A percentile compares a stretch with the other conserved stretches of the same genome.
These are phyloP conservation scores for Boehmeria nivea DNA, from an alignment of 306 rosid species.

Conservation along the genomic window DNA sequence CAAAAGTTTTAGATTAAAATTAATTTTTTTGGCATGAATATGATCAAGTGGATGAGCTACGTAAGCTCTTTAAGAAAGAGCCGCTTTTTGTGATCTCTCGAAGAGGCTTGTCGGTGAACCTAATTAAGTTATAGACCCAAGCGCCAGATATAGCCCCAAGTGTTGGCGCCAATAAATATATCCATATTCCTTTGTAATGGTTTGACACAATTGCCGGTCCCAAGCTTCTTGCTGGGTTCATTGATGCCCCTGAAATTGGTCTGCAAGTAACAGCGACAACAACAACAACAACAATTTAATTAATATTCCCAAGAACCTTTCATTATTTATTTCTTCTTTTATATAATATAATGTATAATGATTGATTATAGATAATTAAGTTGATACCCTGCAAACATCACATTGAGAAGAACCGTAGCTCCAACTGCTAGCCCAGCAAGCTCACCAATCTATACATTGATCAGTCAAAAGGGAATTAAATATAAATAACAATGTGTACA, in stretches of 20 bases:
- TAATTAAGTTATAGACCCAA: conserved; percentile 49
- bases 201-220: conserved; percentile 62
- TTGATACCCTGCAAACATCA: conserved; percentile 62
- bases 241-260: conserved; percentile 82
- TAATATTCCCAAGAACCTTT: too few species aligned
- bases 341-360: too few species aligned
- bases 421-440: conserved; percentile 88
- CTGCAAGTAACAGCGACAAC: background rate
- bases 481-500: background rate
- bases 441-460: conserved; percentile 60
- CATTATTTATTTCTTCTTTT: too few species aligned
- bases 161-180: conserved; percentile 44
- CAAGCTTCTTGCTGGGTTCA: conserved; percentile 86
- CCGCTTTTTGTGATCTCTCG: conserved; percentile 56
- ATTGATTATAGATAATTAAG: background rate
- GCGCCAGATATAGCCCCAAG: conserved; percentile 63
- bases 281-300: background rate
- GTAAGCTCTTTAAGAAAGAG: conserved; percentile 43
- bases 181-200: conserved; percentile 54
- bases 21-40: too few species aligned
- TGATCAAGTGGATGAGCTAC: conserved; percentile 6
- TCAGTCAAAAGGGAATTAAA: background rate
- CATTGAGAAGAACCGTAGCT: conserved; percentile 67
- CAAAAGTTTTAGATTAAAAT: background rate
- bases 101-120: conserved; percentile 59